Base-by-base conservation (phyloP, 371 early-diverging fungal genomes). In the Syncephalastrum monosporum region DNA sequence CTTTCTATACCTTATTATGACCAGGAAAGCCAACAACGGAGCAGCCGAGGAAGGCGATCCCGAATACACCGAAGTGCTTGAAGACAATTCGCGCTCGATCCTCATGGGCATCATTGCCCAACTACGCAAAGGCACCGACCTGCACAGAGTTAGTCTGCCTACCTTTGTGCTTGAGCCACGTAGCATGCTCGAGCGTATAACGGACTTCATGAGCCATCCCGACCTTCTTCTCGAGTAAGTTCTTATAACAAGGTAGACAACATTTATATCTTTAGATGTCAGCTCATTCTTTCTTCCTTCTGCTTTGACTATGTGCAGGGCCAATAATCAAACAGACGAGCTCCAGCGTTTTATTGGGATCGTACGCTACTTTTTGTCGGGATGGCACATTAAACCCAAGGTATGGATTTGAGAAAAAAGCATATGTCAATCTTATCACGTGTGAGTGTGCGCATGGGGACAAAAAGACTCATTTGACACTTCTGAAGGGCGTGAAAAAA, bases 81-180 rank as follows among this genome's bases (percentile, higher is more conserved):
- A 87, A 61, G 95, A 92, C 19, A 90, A 93, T 64, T 88, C 93
- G 19, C 82, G 89, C 49, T 91, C 87, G 68, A 95, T 97, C 59
- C 68, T 96, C 13, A 65, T 94, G 54, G 86, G 87, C 47, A 82
- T 96, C 69, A 89, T 95, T 53, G 65, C 85, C 25, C 97, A 98
- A 75, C 70, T 98, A 47, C 75, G 90, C 50, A 91, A 91, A 67
- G 95, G 93, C 43, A 88, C 86, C 72, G 98, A 98, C 68, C 81
- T 98, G 60, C 83, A 82, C 56, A 77, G 91, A 43, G 91, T 98
- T 27, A 92, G 97, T 21, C 83, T 98, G 19, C 98, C 98, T 5
- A 96, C 96, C 7, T 98, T 98, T 83, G 93, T 98, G 1, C 83
- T 98, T 13, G 98, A 98, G 63, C 91, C 97, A 4, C 82, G 98